Base-by-base conservation (phyloP, 805 yeast genomes). In the Wickerhamomyces kurtzmanii region DNA sequence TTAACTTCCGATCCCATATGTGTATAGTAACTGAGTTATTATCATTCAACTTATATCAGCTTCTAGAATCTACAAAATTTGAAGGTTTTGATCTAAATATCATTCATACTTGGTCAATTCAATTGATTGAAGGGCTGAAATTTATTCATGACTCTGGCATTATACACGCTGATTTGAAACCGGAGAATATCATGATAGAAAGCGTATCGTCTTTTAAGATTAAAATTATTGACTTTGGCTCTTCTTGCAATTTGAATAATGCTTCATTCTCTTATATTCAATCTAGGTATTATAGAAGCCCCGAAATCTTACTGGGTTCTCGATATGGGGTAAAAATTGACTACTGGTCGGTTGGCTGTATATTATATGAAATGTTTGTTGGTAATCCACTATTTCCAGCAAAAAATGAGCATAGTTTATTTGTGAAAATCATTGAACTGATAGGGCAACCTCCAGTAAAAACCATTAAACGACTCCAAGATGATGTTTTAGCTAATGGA, bases 301-400 rank as follows among this genome's bases (percentile, higher is more conserved):
- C 93, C 0, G 93, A 81, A 44, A 77, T 81, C 5, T 54, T 76
- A 8, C 31, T 81, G 4, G 91, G 89, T 1, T 68, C 80, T 8
- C 56, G 72, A 19, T 80, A 79, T 59, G 45, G 81, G 10, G 83
- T 94, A 0, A 78, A 87, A 15, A 85, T 84, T 37, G 95, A 84
- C 52, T 78, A 85, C 51, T 84, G 95, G 95, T 82, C 94, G 8
- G 84, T 89, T 6, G 93, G 89, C 8, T 78, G 91, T 42, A 78
- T 84, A 33, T 65, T 85, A 47, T 91, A 87, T 14, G 95, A 84
- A 49, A 76, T 84, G 85, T 75, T 79, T 42, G 77, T 85, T 1
- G 94, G 95, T 11, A 71, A 76, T 37, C 93, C 94, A 1, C 58
- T 84, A 33, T 84, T 84, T 48, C 87, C 91, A 9, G 94, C 94